A percentile compares a stretch with the other conserved stretches of the same genome.
phyloP scores from a whole-genome alignment of 2,329 filamentous ascomycete species.

The Botrytis tulipae region DNA sequence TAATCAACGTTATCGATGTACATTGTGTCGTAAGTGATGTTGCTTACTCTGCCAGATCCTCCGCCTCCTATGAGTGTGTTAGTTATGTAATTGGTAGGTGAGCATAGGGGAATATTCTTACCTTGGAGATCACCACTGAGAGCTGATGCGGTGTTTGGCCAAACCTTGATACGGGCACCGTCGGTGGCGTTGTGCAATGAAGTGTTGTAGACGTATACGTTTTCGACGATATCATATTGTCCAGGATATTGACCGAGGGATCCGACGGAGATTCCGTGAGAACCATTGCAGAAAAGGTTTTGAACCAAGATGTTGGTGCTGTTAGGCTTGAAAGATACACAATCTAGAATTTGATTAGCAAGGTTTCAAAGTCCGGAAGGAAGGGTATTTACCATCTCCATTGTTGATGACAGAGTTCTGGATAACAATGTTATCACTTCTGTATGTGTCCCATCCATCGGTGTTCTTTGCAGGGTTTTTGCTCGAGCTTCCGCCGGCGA shows the following conservation, averaged over 20 bases:
- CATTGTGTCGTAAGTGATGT: slow-evolving; percentile 66
- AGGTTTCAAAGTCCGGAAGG: not conserved
- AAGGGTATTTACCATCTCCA: slow-evolving; percentile 49
- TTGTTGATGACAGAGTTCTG: slow-evolving; percentile 65
- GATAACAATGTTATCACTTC: slow-evolving; percentile 60
- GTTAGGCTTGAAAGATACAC: slow-evolving; percentile 73
- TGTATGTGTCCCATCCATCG: slow-evolving; percentile 64
- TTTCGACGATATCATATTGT: slow-evolving; percentile 65
- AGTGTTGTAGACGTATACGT: slow-evolving; percentile 63
- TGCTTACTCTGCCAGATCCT: slow-evolving; percentile 58
- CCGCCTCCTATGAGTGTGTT: slow-evolving; percentile 52
- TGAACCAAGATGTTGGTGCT: slow-evolving; percentile 67
- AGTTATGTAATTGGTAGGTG: not conserved
- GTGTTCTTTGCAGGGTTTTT: slow-evolving; percentile 61
- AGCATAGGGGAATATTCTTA: not conserved
- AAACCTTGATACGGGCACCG: slow-evolving; percentile 72
- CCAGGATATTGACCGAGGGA: slow-evolving; percentile 63
- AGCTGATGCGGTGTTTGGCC: slow-evolving; percentile 53
- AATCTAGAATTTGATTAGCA: slow-evolving; percentile 45
- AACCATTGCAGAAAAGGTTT: slow-evolving; percentile 65
- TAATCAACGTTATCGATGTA: slow-evolving; percentile 61
- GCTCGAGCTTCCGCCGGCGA: slow-evolving; percentile 54
- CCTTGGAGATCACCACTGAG: slow-evolving; percentile 57
- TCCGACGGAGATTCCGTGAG: slow-evolving; percentile 71
- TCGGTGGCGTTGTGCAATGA: slow-evolving; percentile 56